Evolutionary conservation across 805 yeast species (phyloP), one percentile per base, ranked within the genome.

Genomic region (Lipomyces yamadae): DNA sequence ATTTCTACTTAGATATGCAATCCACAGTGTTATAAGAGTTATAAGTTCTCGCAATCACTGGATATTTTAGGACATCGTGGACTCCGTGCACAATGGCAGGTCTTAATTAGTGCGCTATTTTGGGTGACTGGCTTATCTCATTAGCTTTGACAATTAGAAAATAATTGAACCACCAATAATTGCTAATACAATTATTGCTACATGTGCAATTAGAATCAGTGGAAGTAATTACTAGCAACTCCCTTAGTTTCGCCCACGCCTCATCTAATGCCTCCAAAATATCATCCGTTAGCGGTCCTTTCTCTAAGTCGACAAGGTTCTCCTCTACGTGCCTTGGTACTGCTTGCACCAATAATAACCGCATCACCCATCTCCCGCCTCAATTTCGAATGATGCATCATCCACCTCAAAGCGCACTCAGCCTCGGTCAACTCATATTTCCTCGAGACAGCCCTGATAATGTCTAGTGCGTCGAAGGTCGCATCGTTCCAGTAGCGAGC

Each of bases 211-310:
- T 24, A 24, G 24, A 24, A 50, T 50, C 54, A 50, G 1, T 50
- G 54, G 24, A 50, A 50, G 18, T 50, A 50, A 5, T 50, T 50
- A 29, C 2, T 4, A 2, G 7, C 54, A 8, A 72, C 72, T n/a
- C 66, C 69, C 57, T 73, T 62, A 18, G 71, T 68, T 24, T 13
- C 56, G 65, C 64, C 76, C 74, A 73, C 24, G 72, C 62, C 35
- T 65, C 58, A 24, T 73, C 73, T 18, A 73, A 65, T 53, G 71
- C 69, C 42, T 62, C 55, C 24, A 62, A 73, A 8, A 67, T 60
- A 18, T 62, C 69, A 6, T 65, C 63, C 18, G 67, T 66, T 60
- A 73, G 48, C 5, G 74, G 73, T 10, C 75, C 75, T 35, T 70
- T 72, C n/a, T 64, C 56, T n/a, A 74, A 50, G 11, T 50, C 54